phyloP scores from a whole-genome alignment of 805 yeast species.

The Spathaspora hagerdaliae region DNA sequence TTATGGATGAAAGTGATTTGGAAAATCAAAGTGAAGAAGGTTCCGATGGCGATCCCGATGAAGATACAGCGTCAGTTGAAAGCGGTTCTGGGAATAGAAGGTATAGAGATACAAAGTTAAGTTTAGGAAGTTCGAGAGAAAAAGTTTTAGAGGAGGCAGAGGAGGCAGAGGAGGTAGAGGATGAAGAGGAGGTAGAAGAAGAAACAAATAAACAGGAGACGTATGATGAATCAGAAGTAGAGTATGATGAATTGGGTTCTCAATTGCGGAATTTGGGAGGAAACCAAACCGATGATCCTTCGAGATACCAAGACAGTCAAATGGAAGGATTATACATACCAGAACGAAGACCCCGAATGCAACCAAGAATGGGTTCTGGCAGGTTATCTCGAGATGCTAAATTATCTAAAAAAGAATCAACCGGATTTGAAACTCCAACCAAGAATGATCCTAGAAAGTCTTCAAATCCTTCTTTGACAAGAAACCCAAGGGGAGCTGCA shows the following conservation, averaged over 20 bases:
- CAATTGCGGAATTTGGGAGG: not conserved
- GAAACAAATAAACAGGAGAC: not conserved
- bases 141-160: constrained; percentile 11
- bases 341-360: not conserved
- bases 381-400: constrained; percentile 1
- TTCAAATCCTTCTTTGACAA: not conserved
- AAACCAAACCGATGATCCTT: not conserved
- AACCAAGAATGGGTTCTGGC: not conserved
- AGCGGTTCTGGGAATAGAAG: constrained; percentile 11
- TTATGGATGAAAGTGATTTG: constrained; percentile 20
- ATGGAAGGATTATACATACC: not conserved
- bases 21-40: constrained; percentile 16
- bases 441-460: not conserved
- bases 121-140: not conserved
- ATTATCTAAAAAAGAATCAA: not conserved
- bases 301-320: not conserved
- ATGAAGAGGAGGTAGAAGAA: constrained; percentile 8
- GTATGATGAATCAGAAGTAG: not conserved
- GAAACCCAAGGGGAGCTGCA: not conserved
- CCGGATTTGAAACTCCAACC: not conserved
- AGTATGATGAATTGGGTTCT: not conserved
- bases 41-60: constrained; percentile 10
- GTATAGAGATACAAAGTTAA: constrained; percentile 5
- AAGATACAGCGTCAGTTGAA: constrained; percentile 17
- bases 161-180: constrained; percentile 11